Base-by-base conservation (phyloP, 2,329 filamentous ascomycete species). In the Anthostomella pinea region DNA sequence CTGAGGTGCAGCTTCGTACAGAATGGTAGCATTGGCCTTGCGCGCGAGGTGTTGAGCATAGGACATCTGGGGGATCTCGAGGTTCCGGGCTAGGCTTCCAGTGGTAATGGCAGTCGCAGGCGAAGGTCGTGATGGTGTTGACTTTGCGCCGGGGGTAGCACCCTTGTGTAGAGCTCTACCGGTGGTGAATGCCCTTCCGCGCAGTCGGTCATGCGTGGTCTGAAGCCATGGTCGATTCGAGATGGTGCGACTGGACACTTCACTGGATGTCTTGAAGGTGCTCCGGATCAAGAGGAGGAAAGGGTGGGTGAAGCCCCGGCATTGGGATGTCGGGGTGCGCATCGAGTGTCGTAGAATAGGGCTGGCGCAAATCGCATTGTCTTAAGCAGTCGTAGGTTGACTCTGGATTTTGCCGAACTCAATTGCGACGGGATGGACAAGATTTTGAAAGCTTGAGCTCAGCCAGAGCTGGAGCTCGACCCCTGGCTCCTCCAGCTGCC, bases 1-100 rank as follows among this genome's bases (percentile, higher is more conserved):
- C 52, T 85, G 81, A 1, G 79, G 79, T 10, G 79, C 78, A 2
- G 75, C 73, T 51, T 81, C 69, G 65, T 85, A 87, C 27, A 87
- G 67, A 3, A 75, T 60, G 6, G 82, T 79, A 5, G 75, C 69
- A 2, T 68, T 63, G n/a, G 69, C 54, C 45, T 77, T 75, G 39
- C 67, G 65, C 10, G 77, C 73, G 23, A 87, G 69, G 41, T 69
- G 72, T 43, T 72, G 71, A 51, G 71, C 69, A 61, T 73, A 79
- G 63, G 68, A 51, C 65, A 69, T 54, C 51, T 49, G 37, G 49
- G 60, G 24, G 49, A 53, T n/a, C n/a, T n/a, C n/a, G n/a, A n/a
- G n/a, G n/a, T n/a, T n/a, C n/a, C n/a, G 7, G 51, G 45, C 38
- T 41, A 42, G 35, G 35, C 26, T 38, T 35, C 33, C 38, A 34